These are phyloP conservation scores for Fusarium proliferatum DNA, from an alignment of 2,329 filamentous ascomycete species.

Conservation along the genomic window DNA sequence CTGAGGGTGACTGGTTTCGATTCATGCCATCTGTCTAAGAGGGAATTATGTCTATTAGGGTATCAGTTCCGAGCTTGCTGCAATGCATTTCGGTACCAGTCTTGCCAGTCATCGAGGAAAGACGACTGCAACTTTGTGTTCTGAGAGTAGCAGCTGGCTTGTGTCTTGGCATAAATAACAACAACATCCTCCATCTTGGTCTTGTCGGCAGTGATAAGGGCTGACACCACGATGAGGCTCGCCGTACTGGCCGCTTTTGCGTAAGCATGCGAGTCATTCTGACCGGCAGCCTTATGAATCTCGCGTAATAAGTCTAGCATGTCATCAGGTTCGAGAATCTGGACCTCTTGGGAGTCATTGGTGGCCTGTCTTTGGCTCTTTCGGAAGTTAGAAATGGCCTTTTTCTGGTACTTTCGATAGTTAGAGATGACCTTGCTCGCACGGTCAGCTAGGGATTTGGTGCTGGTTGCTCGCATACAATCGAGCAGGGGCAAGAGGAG, in stretches of 20 bases:
- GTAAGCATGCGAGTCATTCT: slow-evolving; percentile 75
- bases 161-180: slow-evolving; percentile 72
- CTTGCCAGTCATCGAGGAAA: slow-evolving; percentile 79
- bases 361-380: slow-evolving; percentile 70
- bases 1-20: neutral
- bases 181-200: slow-evolving; percentile 65
- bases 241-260: slow-evolving; percentile 79
- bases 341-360: slow-evolving; percentile 53
- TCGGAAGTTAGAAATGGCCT: slow-evolving; percentile 75
- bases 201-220: slow-evolving; percentile 67
- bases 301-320: slow-evolving; percentile 69
- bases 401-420: slow-evolving; percentile 76
- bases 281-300: slow-evolving; percentile 75
- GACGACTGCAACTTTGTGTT: slow-evolving; percentile 69
- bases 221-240: slow-evolving; percentile 73
- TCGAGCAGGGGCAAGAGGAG: slow-evolving; percentile 81
- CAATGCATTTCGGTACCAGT: slow-evolving; percentile 72
- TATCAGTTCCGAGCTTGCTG: slow-evolving; percentile 47
- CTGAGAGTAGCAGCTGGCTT: slow-evolving; percentile 67
- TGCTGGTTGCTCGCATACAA: slow-evolving; percentile 79
- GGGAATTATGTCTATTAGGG: slow-evolving; percentile 2
- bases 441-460: slow-evolving; percentile 79
- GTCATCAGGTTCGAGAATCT: slow-evolving; percentile 55
- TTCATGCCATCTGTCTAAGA: slow-evolving; percentile 19
- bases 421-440: slow-evolving; percentile 77